Evolutionary conservation across 1,284 basidiomycete genomes (phyloP).

Genomic region (Coniophora puteana): DNA sequence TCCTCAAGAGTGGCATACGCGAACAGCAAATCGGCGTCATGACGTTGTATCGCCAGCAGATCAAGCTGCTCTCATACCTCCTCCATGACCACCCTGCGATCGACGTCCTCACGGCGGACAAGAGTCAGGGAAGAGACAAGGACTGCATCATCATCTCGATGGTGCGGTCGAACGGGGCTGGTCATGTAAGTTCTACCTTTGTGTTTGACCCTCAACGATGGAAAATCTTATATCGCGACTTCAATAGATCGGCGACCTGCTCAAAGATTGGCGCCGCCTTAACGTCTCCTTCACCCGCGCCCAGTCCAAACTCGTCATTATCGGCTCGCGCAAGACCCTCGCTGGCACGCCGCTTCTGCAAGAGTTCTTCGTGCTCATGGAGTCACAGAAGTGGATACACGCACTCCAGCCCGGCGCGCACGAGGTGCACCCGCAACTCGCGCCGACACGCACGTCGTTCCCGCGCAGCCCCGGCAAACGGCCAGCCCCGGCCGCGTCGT

Average conservation of each 20-base stretch:
- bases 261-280: constrained; percentile 93
- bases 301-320: constrained; percentile 83
- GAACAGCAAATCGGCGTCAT: constrained; percentile 83
- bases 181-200: constrained; percentile 49
- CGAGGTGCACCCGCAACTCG: constrained; percentile 38
- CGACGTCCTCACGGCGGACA: constrained; percentile 93
- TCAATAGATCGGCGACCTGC: constrained; percentile 79
- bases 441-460: constrained; percentile 8
- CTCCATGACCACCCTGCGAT: constrained; percentile 53
- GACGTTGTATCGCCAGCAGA: constrained; percentile 92
- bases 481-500: no score
- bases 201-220: constrained; percentile 1
- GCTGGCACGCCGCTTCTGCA: constrained; percentile 54
- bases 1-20: constrained; percentile 63
- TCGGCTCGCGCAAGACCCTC: constrained; percentile 82
- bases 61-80: constrained; percentile 74
- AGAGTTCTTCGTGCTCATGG: constrained; percentile 76
- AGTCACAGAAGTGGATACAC: constrained; percentile 67
- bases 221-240: constrained; percentile 8
- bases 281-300: constrained; percentile 98
- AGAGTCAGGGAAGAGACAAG: constrained; percentile 95
- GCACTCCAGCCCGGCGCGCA: constrained; percentile 53
- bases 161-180: constrained; percentile 80
- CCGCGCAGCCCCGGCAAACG: constrained; percentile 16
- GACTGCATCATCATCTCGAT: constrained; percentile 92